phyloP scores from a whole-genome alignment of 2,329 filamentous ascomycete genomes.

The Verticillium klebahnii region DNA sequence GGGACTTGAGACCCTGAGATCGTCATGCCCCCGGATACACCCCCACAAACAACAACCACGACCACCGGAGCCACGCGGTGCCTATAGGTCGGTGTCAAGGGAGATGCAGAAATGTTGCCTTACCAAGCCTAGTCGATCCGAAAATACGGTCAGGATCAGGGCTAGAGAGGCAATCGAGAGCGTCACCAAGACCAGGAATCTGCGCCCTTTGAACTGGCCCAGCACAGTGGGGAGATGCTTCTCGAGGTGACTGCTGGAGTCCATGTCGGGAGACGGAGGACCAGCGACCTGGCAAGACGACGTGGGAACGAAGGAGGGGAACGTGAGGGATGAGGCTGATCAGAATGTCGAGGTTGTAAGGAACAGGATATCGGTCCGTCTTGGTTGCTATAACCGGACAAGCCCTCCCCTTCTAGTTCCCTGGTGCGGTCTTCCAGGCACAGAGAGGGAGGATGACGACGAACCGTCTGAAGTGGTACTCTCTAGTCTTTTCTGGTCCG shows the following conservation, averaged over 20 bases:
- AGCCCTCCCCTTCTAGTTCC: neutral
- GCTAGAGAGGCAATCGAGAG: constrained; percentile 5
- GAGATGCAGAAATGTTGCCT: neutral
- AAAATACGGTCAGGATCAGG: constrained; percentile 8
- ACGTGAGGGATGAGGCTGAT: too few relatives aligned
- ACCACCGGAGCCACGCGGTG: neutral
- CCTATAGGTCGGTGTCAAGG: neutral
- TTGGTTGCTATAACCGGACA: neutral
- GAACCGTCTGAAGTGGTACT: neutral
- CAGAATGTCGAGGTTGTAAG: neutral
- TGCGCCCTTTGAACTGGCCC: constrained; percentile 11
- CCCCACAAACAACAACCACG: neutral
- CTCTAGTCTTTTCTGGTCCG: neutral
- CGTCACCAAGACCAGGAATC: constrained; percentile 8
- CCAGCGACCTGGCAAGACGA: constrained; percentile 1
- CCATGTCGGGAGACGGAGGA: constrained; percentile 7
- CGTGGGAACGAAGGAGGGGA: too few relatives aligned
- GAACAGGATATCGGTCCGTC: neutral
- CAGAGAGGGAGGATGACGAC: neutral
- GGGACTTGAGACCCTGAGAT: neutral
- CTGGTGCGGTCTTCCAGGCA: neutral
- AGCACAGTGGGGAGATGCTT: constrained; percentile 9
- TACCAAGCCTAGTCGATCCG: constrained; percentile 11
- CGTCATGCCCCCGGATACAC: neutral
- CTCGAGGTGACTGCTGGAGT: constrained; percentile 9